Evolutionary conservation across 1,284 basidiomycete genomes (phyloP).

Genomic region (Tremellales sp.): DNA sequence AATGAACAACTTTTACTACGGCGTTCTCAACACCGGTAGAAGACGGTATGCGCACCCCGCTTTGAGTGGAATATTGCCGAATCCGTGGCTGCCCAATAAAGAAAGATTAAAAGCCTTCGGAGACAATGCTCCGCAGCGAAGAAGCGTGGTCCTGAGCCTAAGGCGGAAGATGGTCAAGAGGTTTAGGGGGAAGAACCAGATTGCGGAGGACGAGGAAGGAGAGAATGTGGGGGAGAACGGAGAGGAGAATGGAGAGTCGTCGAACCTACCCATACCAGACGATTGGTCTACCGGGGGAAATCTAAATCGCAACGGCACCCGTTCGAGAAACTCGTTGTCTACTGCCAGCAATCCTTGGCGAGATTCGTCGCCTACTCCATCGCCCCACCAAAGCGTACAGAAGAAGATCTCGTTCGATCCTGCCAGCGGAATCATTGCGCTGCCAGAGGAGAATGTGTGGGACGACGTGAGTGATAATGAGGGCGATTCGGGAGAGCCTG

Average conservation of each 20-base stretch:
- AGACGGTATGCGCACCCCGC: constrained; percentile 84
- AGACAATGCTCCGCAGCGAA: constrained; percentile 49
- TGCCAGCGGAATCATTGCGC: constrained; percentile 65
- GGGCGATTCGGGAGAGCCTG: constrained; percentile 39
- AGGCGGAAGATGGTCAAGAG: constrained; percentile 41
- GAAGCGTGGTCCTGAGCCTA: constrained; percentile 40
- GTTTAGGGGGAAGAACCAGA: constrained; percentile 44
- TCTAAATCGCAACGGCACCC: background rate
- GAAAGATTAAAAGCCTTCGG: constrained; percentile 53
- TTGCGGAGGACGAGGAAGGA: background rate
- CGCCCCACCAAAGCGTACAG: constrained; percentile 2
- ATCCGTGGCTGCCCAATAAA: constrained; percentile 86
- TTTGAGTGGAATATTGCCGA: constrained; percentile 76
- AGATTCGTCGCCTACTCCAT: constrained; percentile 22
- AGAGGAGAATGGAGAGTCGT: constrained; percentile 1
- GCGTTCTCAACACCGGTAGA: constrained; percentile 71
- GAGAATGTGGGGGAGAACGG: constrained; percentile 3
- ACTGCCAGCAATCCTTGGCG: constrained; percentile 39
- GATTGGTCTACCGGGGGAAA: constrained; percentile 18
- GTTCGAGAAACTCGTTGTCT: constrained; percentile 4
- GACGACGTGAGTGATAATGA: constrained; percentile 58
- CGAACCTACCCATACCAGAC: constrained; percentile 14
- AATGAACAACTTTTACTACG: constrained; percentile 86
- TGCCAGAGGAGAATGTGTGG: constrained; percentile 68
- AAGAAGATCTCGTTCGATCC: constrained; percentile 34